These are phyloP conservation scores for Talaromyces ruber DNA, from an alignment of 495 filamentous ascomycete genomes.

Conservation along the genomic window DNA sequence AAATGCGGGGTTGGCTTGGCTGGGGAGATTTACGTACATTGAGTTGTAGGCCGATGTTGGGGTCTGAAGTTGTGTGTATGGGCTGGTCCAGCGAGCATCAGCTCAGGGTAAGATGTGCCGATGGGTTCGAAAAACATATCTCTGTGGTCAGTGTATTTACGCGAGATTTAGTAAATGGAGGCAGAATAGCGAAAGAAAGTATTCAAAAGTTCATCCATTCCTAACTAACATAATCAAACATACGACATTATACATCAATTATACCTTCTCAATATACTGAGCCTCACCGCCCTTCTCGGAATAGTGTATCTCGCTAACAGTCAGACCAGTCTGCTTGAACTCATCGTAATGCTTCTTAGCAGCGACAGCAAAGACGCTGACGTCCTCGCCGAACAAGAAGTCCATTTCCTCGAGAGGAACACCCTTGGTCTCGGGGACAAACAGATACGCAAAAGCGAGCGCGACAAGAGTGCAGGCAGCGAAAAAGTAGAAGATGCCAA, in stretches of 20 bases:
- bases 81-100: too few species aligned
- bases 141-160: too few species aligned
- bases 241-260: neutral
- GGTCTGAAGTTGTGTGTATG: neutral
- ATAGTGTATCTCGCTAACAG: neutral
- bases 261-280: neutral
- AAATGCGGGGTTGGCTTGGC: neutral
- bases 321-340: neutral
- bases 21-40: neutral
- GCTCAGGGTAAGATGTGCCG: neutral
- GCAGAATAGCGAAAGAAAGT: too few species aligned
- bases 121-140: too few species aligned
- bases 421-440: slow-evolving; percentile 54
- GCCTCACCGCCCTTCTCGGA: neutral
- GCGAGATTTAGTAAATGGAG: too few species aligned
- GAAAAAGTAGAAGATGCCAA: slow-evolving; percentile 43
- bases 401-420: slow-evolving; percentile 40
- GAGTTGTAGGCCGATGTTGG: neutral
- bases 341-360: neutral
- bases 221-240: neutral
- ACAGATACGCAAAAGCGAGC: slow-evolving; percentile 47
- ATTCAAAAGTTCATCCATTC: too few species aligned
- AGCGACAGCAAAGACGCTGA: neutral
- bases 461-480: slow-evolving; percentile 26
- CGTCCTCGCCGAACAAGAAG: slow-evolving; percentile 9